phyloP scores from a whole-genome alignment of 2,329 filamentous ascomycete genomes.

The Hyphodiscus sp. region DNA sequence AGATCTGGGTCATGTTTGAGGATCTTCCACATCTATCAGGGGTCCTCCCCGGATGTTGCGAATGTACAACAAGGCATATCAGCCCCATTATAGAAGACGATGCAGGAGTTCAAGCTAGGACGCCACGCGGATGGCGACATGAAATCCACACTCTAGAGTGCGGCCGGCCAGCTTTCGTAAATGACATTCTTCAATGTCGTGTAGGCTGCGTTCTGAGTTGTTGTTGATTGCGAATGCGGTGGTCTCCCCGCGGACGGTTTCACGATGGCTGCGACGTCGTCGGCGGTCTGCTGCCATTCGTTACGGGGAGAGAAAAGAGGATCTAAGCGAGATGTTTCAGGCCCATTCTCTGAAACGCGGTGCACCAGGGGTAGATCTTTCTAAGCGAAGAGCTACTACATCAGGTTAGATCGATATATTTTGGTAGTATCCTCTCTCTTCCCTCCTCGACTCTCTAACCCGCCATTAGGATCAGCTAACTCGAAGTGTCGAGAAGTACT shows the following conservation, averaged over 20 bases:
- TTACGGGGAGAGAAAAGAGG: slow-evolving; percentile 5
- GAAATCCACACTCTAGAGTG: not conserved
- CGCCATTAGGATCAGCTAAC: not conserved
- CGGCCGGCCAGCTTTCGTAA: not conserved
- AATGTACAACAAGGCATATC: slow-evolving; percentile 25
- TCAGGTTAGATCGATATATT: not conserved
- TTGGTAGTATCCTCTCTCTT: not conserved
- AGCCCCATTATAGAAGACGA: slow-evolving; percentile 21
- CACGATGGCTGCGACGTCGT: slow-evolving; percentile 19
- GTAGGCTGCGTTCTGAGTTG: not conserved
- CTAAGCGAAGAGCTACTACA: not conserved
- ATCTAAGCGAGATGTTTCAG: slow-evolving; percentile 22
- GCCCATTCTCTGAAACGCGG: slow-evolving; percentile 15
- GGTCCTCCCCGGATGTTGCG: slow-evolving; percentile 21
- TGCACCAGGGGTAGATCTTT: not conserved
- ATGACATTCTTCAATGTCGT: no score
- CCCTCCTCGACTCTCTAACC: not conserved
- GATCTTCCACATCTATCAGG: slow-evolving; percentile 24
- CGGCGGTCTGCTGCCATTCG: slow-evolving; percentile 17
- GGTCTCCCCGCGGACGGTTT: slow-evolving; percentile 15
- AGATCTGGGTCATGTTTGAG: slow-evolving; percentile 28
- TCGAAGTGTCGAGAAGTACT: not conserved
- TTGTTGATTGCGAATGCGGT: not conserved
- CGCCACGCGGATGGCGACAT: not conserved
- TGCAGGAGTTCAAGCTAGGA: slow-evolving; percentile 1